Conservation (phyloP, 2,329 filamentous ascomycete species). For the Neoascochyta sp. region DNA sequence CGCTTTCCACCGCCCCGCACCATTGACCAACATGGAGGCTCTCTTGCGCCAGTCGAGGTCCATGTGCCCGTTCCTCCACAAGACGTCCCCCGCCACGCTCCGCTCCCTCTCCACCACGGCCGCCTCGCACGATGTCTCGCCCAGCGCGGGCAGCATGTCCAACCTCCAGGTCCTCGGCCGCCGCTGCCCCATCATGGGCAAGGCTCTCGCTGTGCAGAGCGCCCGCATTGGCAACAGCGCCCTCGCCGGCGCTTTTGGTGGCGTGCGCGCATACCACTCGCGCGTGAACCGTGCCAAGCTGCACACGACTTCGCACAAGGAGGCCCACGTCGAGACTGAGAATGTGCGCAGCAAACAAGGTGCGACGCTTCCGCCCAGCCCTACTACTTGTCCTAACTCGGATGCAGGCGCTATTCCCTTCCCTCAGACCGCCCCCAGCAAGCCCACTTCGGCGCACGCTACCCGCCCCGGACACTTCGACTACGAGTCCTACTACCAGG, state of each 20-base stretch:
- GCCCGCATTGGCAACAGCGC: conserved; percentile 47
- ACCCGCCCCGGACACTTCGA: conserved; percentile 65
- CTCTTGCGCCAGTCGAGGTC: conserved; percentile 92
- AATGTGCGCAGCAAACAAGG: conserved; percentile 39
- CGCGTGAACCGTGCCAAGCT: conserved; percentile 64
- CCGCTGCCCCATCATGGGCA: conserved; percentile 98
- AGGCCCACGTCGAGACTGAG: conserved; percentile 68
- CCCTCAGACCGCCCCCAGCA: conserved; percentile 25
- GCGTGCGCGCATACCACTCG: conserved; percentile 47
- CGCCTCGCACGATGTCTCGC: conserved; percentile 62
- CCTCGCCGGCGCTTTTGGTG: conserved; percentile 49
- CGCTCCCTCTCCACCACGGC: conserved; percentile 79
- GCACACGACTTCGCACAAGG: conserved; percentile 74
- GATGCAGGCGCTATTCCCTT: conserved; percentile 28
- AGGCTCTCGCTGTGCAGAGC: conserved; percentile 84
- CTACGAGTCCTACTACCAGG: conserved; percentile 84
- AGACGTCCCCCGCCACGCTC: conserved; percentile 85
- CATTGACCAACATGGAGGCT: conserved; percentile 68
- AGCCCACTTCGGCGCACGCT: conserved; percentile 39
- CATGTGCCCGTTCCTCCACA: conserved; percentile 96
- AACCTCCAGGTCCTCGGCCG: conserved; percentile 92
- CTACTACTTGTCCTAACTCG: no score
- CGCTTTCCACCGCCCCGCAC: conserved; percentile 3
- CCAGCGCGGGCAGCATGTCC: conserved; percentile 89
- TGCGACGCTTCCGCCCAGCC: no score